phyloP scores from a whole-genome alignment of 495 filamentous ascomycete genomes.

The Podospora pseudopauciseta region DNA sequence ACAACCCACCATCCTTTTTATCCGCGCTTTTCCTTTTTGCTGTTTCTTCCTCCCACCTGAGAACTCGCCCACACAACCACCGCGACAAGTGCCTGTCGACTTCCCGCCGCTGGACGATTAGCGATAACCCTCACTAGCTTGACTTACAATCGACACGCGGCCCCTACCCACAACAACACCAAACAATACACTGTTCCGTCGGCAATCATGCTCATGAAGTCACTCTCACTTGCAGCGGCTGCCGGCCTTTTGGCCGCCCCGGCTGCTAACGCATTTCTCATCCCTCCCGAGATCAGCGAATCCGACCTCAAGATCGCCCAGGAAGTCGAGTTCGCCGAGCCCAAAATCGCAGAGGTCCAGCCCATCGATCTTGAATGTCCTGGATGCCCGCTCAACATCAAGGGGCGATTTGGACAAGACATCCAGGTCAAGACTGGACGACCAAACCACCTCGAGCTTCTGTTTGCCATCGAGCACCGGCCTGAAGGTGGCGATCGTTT shows the following conservation, averaged over 20 bases:
- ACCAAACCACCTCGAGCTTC: constrained; percentile 40
- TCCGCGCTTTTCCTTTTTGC: not conserved
- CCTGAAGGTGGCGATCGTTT: constrained; percentile 32
- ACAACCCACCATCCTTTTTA: not conserved
- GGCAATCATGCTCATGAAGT: constrained; percentile 30
- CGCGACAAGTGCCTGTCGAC: not conserved
- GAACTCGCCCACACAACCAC: not conserved
- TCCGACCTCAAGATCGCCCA: constrained; percentile 21
- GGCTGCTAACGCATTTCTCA: constrained; percentile 27
- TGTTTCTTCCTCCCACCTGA: not conserved
- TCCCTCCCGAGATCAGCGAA: constrained; percentile 25
- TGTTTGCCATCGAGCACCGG: constrained; percentile 36
- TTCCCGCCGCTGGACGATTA: not conserved
- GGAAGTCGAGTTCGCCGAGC: constrained; percentile 11
- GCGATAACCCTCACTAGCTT: not conserved
- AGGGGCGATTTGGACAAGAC: constrained; percentile 23
- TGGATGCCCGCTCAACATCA: constrained; percentile 37
- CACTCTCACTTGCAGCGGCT: constrained; percentile 26
- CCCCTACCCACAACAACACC: not conserved
- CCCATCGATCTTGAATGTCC: constrained; percentile 42
- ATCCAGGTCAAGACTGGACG: constrained; percentile 27
- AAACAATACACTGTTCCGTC: not conserved
- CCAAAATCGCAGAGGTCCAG: constrained; percentile 17
- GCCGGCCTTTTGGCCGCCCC: constrained; percentile 25
- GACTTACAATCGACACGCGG: not conserved